phyloP scores from a whole-genome alignment of 179 eudicot species.

The Silene vulgaris region DNA sequence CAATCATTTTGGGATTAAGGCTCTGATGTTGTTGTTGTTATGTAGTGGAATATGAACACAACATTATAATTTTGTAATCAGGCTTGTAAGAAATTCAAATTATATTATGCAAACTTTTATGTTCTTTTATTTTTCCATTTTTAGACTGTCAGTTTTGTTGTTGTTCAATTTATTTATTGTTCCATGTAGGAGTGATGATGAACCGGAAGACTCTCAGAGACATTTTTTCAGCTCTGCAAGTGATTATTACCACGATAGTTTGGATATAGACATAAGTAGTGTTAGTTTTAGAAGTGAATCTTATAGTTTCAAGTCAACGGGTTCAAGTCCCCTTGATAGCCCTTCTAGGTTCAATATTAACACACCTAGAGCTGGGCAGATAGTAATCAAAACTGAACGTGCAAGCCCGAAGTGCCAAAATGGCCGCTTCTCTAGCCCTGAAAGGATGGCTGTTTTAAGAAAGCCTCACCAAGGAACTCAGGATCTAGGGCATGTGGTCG shows the following conservation, averaged over 20 bases:
- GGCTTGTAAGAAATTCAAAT: background rate
- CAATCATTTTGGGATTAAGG: too few species aligned
- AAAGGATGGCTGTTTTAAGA: constrained; percentile 42
- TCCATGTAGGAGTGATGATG: constrained; percentile 73
- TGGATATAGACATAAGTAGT: constrained; percentile 72
- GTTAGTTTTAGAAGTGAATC: constrained; percentile 62
- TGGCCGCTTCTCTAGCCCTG: constrained; percentile 40
- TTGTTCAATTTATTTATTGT: constrained; percentile 3
- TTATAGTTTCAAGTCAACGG: constrained; percentile 60
- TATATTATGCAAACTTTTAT: background rate
- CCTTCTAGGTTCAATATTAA: constrained; percentile 78
- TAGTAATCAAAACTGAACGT: constrained; percentile 54
- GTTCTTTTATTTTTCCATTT: background rate
- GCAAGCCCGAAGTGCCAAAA: constrained; percentile 43
- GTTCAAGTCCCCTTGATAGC: constrained; percentile 81
- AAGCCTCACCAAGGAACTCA: constrained; percentile 41
- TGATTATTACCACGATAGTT: constrained; percentile 53
- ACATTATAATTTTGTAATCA: background rate
- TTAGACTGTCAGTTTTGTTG: background rate
- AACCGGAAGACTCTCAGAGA: constrained; percentile 53
- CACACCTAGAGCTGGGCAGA: constrained; percentile 54
- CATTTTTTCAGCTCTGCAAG: constrained; percentile 54
- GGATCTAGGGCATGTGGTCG: constrained; percentile 33
- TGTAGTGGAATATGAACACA: background rate
- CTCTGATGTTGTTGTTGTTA: too few species aligned